Evolutionary conservation across 1,284 basidiomycete genomes (phyloP).

Genomic region (Ceratobasidium sp.): DNA sequence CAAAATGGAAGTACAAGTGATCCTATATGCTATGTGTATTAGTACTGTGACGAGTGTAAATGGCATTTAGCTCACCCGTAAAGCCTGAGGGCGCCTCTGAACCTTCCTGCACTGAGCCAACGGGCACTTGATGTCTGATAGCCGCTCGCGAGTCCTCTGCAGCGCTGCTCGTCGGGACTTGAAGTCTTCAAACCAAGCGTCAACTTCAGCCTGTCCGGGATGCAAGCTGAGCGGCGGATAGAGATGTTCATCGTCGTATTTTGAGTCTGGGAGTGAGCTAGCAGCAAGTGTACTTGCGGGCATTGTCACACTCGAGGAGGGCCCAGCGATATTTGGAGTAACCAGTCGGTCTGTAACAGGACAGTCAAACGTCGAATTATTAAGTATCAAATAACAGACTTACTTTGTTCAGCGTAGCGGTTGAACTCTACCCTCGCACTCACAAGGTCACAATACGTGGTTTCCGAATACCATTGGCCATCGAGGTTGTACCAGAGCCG

Average conservation of each 20-base stretch:
- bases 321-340: background rate
- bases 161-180: slow-evolving; percentile 1
- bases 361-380: background rate
- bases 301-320: background rate
- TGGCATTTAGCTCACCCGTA: background rate
- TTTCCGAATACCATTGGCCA: slow-evolving; percentile 1
- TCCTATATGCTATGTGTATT: background rate
- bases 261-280: background rate
- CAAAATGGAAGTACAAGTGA: slow-evolving; percentile 35
- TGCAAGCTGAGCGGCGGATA: slow-evolving; percentile 7
- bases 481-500: slow-evolving; percentile 24
- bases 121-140: slow-evolving; percentile 16
- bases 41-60: background rate
- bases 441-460: background rate
- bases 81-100: slow-evolving; percentile 35
- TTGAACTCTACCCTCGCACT: background rate
- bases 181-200: slow-evolving; percentile 20
- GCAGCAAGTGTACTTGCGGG: background rate
- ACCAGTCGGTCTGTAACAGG: background rate
- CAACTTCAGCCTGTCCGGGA: slow-evolving; percentile 8
- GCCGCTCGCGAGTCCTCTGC: slow-evolving; percentile 13
- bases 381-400: background rate
- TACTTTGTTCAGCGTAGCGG: slow-evolving; percentile 2
- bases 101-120: slow-evolving; percentile 4
- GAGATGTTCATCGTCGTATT: slow-evolving; percentile 11